These are phyloP conservation scores for Zea luxurians DNA, from an alignment of 176 grass and related monocot species.

Conservation along the genomic window DNA sequence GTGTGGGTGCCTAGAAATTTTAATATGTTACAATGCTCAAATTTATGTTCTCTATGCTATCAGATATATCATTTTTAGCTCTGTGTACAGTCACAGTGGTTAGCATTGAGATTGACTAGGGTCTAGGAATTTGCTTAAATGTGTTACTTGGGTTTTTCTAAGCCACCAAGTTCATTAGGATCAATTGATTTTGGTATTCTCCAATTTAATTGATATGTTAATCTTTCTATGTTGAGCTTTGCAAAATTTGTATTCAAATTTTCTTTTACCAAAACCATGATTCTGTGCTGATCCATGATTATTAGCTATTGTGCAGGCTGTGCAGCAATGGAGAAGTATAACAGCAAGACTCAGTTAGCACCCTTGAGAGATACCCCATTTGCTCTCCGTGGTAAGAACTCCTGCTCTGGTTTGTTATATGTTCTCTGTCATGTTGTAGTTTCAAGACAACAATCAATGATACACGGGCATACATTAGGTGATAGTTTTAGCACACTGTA, in stretches of 20 bases:
- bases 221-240: background rate
- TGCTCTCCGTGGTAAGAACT: slow-evolving; percentile 40
- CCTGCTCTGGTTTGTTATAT: background rate
- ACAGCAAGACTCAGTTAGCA: slow-evolving; percentile 26
- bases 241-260: background rate
- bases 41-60: background rate
- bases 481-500: background rate
- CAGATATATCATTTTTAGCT: background rate
- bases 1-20: background rate
- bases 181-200: background rate
- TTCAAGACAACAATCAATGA: slow-evolving; percentile 4
- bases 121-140: slow-evolving; percentile 1
- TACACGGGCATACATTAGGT: background rate
- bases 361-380: slow-evolving; percentile 23
- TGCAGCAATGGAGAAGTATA: slow-evolving; percentile 47
- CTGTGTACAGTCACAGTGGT: background rate
- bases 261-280: background rate
- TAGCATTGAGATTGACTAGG: background rate
- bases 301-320: background rate
- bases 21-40: background rate
- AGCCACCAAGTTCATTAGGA: background rate
- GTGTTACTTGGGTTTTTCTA: background rate
- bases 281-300: background rate
- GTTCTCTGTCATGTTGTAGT: background rate
- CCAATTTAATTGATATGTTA: background rate